These are phyloP conservation scores for Candida boleticola DNA, from an alignment of 805 yeast genomes.

Conservation along the genomic window DNA sequence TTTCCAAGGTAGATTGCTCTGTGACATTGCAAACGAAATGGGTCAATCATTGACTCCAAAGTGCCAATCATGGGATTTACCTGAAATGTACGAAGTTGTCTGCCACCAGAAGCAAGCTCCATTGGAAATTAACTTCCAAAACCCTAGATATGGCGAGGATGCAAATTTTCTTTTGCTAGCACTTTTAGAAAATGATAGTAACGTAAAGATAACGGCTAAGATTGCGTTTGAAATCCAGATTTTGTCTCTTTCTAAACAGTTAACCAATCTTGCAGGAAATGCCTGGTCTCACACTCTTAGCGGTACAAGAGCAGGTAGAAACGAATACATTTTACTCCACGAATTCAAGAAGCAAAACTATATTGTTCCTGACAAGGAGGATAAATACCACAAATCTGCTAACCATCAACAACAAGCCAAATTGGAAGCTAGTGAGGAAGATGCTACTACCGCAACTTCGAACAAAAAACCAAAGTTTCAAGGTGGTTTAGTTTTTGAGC, in stretches of 20 bases:
- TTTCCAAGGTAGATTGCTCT: conserved; percentile 79
- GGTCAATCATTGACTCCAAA: conserved; percentile 89
- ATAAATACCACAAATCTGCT: conserved; percentile 36
- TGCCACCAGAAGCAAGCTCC: conserved; percentile 62
- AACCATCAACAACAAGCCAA: conserved; percentile 32
- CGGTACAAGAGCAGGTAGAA: conserved; percentile 95
- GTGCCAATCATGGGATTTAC: conserved; percentile 91
- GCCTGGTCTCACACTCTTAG: conserved; percentile 94
- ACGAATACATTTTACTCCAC: conserved; percentile 88
- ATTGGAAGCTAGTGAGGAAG: conserved; percentile 34
- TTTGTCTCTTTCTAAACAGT: conserved; percentile 81
- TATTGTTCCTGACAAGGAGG: conserved; percentile 85
- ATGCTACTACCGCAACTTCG: conserved; percentile 47
- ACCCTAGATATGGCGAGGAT: conserved; percentile 63
- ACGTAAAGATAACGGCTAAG: conserved; percentile 70
- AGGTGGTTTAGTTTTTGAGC: conserved; percentile 96
- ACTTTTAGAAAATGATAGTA: conserved; percentile 61
- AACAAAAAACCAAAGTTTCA: conserved; percentile 72
- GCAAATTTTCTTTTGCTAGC: conserved; percentile 67
- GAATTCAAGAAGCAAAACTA: conserved; percentile 80
- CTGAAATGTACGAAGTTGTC: conserved; percentile 85
- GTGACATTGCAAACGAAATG: conserved; percentile 93
- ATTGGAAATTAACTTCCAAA: conserved; percentile 71
- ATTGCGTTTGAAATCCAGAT: conserved; percentile 83
- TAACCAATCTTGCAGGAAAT: conserved; percentile 93